Evolutionary conservation across 257 asterid species (phyloP).

Genomic region (Capsicum pubescens): DNA sequence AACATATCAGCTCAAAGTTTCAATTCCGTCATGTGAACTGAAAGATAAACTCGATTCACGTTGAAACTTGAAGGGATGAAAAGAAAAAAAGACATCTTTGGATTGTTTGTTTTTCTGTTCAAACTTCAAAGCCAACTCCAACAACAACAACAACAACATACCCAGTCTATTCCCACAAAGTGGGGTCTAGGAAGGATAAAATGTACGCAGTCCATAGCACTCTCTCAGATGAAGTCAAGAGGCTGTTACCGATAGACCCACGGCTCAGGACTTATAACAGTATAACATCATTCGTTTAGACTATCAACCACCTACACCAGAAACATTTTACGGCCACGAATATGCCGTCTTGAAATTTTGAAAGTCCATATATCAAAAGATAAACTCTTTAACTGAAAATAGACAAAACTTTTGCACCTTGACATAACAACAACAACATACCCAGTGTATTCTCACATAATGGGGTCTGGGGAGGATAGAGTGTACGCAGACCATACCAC

Average conservation of each 20-base stretch:
- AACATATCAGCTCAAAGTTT: background rate
- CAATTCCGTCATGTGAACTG: background rate
- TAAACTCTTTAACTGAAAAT: background rate
- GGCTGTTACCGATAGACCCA: no score
- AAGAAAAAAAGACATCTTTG: background rate
- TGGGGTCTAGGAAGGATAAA: no score
- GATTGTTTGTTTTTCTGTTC: background rate
- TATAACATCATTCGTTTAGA: background rate
- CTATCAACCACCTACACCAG: background rate
- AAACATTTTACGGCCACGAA: background rate
- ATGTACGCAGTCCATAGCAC: no score
- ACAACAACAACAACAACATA: no score
- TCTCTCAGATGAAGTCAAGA: no score
- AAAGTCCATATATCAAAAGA: background rate
- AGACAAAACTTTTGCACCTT: background rate
- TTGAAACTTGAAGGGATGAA: slow-evolving; percentile 3
- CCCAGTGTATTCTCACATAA: no score
- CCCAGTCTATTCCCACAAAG: no score
- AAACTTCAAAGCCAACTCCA: background rate
- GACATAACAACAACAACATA: no score
- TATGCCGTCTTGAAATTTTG: background rate
- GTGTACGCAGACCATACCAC: no score
- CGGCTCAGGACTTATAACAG: no score
- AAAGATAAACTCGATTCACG: background rate
- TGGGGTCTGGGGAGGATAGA: no score